phyloP scores from a whole-genome alignment of 2,329 filamentous ascomycete genomes.

The Penicillium sclerotigenum region DNA sequence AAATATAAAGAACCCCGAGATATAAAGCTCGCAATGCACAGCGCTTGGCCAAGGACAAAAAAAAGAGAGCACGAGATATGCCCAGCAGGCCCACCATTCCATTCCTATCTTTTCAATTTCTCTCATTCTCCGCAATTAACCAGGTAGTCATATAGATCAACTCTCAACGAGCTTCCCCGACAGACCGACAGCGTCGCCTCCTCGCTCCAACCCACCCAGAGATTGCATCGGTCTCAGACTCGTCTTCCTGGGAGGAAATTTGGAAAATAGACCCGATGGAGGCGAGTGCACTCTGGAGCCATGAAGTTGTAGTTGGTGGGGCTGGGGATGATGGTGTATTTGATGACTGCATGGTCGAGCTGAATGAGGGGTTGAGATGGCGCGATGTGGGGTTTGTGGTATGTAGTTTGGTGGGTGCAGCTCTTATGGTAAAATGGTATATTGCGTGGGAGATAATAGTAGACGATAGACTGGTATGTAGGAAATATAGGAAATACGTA shows the following conservation, averaged over 20 bases:
- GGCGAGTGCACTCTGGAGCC: conserved; percentile 10
- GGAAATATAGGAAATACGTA: too few relatives aligned
- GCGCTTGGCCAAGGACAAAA: neutral
- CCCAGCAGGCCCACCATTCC: neutral
- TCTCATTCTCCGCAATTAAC: neutral
- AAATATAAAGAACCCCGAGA: neutral
- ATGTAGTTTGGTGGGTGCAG: neutral
- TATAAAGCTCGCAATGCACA: neutral
- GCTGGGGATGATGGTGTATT: neutral
- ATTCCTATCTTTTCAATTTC: neutral
- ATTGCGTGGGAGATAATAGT: neutral
- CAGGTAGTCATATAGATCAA: neutral
- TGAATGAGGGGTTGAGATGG: neutral
- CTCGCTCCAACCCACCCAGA: conserved; percentile 21
- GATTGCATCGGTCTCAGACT: conserved; percentile 18
- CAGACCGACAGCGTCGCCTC: conserved; percentile 19
- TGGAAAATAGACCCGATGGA: conserved; percentile 15
- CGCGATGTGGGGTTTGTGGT: neutral
- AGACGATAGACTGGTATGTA: neutral
- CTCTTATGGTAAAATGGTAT: neutral
- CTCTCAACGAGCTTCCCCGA: conserved; percentile 17
- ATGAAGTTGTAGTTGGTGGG: neutral
- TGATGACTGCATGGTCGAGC: neutral
- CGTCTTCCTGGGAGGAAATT: neutral
- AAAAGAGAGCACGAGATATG: neutral